Evolutionary conservation across 176 grass and related monocot genomes (phyloP), one percentile per base, ranked within the genome.

Genomic region (Eleusine coracana): DNA sequence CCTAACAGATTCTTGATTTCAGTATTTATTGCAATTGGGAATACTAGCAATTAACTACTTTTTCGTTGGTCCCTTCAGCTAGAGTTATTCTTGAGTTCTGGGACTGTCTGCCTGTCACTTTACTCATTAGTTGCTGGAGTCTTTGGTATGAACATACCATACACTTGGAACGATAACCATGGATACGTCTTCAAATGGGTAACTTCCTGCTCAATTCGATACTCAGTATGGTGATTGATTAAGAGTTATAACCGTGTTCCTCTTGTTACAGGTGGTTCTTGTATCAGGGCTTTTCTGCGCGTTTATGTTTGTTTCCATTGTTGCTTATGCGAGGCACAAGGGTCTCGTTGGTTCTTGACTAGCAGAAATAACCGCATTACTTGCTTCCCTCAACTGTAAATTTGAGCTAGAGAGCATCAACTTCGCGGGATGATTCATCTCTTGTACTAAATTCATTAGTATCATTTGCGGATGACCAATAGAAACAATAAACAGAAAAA

Each of bases 91-190:
- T 99, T 99, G 79, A 99, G 93, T 89, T 93, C 96, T 71, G 91
- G 93, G 40, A 93, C 93, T 0, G 93, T 98, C 60, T 91, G 82
- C 80, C 73, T 96, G 29, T 96, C 97, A 3, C 70, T 99, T 64
- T 96, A 96, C 87, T 90, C 97, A 15, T 88, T 99, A 69, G 91
- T 96, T 79, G 93, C 89, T 72, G 97, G 89, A 86, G 74, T 99
- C 59, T 99, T 99, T 78, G 97, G 97, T 71, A 96, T 99, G 97
- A 99, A 99, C 74, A 94, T 99, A 80, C 93, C 93, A n/a, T 99
- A 99, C 80, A 82, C 97, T 31, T 99, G 97, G 91, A 99, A 99
- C 28, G n/a, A 88, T 9, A 7, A 17, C 86, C 87, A 99, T 75
- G 87, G 89, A 70, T 92, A 91, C 14, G 1, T 99, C 50, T 96